Evolutionary conservation across 257 asterid genomes (phyloP), one percentile per base, ranked within the genome.

Genomic region (Perilla frutescens): DNA sequence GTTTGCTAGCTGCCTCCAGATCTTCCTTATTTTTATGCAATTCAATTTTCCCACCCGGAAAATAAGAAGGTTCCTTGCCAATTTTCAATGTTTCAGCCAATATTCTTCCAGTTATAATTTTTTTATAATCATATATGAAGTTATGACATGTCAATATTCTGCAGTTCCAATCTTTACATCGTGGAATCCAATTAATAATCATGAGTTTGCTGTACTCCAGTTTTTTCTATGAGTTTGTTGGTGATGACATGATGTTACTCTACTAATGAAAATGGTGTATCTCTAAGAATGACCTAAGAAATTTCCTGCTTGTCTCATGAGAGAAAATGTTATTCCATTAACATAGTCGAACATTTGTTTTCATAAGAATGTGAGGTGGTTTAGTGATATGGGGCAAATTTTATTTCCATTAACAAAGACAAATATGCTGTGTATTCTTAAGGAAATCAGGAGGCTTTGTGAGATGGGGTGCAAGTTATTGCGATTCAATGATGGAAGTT

Each of bases 161-260:
- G 47, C 60, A 31, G 48, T 44, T 54, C 43, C 10, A 62, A 26
- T 6, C 26, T 64, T 34, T 34, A 32, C n/a, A n/a, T 32, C 14
- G 43, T 65, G 68, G 41, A 36, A 49, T 58, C 32, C 51, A 53
- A 61, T 14, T 6, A 34, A 60, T 47, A 36, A 15, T 53, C 49
- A 55, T 29, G 76, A 71, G 34, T 53, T 58, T 5, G 26, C 3
- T 31, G 13, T 20, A 13, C 11, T 37, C 14, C 34, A 45, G 6
- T n/a, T 69, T 69, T 58, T 54, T 29, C 68, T 39, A 8, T 20
- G 66, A 8, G 9, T 70, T 70, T 44, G 7, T 70, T 40, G 29
- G 34, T 48, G 36, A n/a, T n/a, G n/a, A n/a, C n/a, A n/a, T n/a
- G n/a, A 36, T 15, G 37, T 45, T 39, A 44, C 10, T 6, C 10